Percentiles rank a stretch among this genome's conserved stretches.
Conservation (phyloP, 768 basidiomycete genomes). For the Mycena alexandri region DNA sequence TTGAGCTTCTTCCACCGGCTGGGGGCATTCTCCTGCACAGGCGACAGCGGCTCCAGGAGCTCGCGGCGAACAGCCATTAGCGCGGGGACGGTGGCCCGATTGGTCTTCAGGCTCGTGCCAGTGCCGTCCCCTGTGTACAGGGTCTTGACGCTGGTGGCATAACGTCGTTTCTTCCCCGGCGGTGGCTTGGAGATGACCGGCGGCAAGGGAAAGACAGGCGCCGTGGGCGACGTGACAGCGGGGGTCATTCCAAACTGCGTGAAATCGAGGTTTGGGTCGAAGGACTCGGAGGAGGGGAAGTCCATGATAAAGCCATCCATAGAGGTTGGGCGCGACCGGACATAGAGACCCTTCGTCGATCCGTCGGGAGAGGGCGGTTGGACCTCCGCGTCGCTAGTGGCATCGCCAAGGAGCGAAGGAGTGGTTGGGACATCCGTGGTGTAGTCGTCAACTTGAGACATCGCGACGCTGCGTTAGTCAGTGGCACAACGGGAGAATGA, state of each 20-base stretch:
- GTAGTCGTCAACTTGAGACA: no score
- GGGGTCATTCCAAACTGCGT: background rate
- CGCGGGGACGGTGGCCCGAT: background rate
- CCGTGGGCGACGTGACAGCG: background rate
- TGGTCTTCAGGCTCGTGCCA: slow-evolving; percentile 16
- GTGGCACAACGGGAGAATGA: no score
- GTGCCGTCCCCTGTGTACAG: slow-evolving; percentile 10
- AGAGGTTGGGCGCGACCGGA: slow-evolving; percentile 22
- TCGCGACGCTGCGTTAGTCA: no score
- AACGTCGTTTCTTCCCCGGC: slow-evolving; percentile 2
- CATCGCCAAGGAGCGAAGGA: background rate
- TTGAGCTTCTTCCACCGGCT: background rate
- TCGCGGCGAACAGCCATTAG: background rate
- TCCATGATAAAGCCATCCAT: slow-evolving; percentile 9
- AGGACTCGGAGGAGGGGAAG: slow-evolving; percentile 10
- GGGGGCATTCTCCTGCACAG: background rate
- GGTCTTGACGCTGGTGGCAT: slow-evolving; percentile 6
- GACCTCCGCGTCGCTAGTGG: slow-evolving; percentile 5
- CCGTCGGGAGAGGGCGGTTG: slow-evolving; percentile 13
- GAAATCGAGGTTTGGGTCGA: background rate
- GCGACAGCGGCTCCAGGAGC: background rate
- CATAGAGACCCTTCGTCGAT: slow-evolving; percentile 9
- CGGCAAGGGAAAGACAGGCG: background rate
- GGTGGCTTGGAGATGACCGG: background rate
- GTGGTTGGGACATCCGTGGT: background rate